Percentiles rank a stretch among this genome's conserved stretches.
Conservation (phyloP, 352 stramenopile genomes). For the Globisporangium cederbergense region DNA sequence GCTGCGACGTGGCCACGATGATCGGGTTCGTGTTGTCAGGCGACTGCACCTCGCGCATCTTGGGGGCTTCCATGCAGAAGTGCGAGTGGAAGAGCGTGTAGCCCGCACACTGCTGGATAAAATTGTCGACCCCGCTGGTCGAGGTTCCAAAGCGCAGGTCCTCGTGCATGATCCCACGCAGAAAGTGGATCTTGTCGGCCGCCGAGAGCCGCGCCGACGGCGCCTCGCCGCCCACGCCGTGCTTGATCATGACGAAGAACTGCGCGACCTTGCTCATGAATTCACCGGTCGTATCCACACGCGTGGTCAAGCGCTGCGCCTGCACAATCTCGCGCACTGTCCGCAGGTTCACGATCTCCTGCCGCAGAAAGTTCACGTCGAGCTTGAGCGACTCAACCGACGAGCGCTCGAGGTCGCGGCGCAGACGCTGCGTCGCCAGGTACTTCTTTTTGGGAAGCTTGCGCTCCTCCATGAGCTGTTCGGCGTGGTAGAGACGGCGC, state of each 20-base stretch:
- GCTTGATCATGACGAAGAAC: slow-evolving; percentile 4
- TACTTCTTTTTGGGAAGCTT: slow-evolving; percentile 33
- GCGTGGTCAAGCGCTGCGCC: slow-evolving; percentile 13
- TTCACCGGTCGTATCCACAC: not conserved
- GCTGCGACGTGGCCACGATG: slow-evolving; percentile 11
- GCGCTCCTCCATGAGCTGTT: slow-evolving; percentile 25
- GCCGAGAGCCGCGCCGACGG: not conserved
- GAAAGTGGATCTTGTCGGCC: slow-evolving; percentile 10
- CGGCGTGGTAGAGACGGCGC: slow-evolving; percentile 23
- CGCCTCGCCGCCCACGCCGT: slow-evolving; percentile 13
- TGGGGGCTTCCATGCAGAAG: slow-evolving; percentile 14
- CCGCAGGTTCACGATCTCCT: slow-evolving; percentile 27
- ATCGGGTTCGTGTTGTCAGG: slow-evolving; percentile 12
- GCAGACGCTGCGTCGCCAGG: slow-evolving; percentile 27
- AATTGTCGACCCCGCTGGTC: slow-evolving; percentile 15
- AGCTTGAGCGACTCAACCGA: slow-evolving; percentile 22
- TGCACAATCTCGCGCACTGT: slow-evolving; percentile 22
- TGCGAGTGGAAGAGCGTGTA: slow-evolving; percentile 21
- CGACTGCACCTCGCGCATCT: slow-evolving; percentile 15
- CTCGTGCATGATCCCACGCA: slow-evolving; percentile 16
- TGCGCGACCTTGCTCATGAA: slow-evolving; percentile 13
- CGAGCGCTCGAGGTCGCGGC: slow-evolving; percentile 27
- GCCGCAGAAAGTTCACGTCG: slow-evolving; percentile 28
- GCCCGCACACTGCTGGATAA: slow-evolving; percentile 20
- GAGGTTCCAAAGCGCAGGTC: slow-evolving; percentile 10